phyloP scores from a whole-genome alignment of 164 flowering plant species.

The Berberis thunbergii region DNA sequence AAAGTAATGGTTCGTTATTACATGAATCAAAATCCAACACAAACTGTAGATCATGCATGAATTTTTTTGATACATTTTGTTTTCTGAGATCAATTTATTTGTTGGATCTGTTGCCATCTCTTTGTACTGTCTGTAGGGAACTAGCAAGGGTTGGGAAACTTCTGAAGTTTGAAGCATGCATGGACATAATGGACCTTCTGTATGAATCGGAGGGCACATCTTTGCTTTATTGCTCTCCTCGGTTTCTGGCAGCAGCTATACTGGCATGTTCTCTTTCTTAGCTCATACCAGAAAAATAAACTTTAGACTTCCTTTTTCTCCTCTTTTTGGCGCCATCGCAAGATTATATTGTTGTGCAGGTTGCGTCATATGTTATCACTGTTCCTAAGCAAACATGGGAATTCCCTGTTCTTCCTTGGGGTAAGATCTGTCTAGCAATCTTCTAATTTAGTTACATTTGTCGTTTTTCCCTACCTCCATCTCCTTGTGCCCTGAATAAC shows the following conservation, averaged over 20 bases:
- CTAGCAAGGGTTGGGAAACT: constrained; percentile 58
- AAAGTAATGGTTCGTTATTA: too few species aligned
- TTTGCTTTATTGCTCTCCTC: constrained; percentile 37
- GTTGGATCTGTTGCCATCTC: background rate
- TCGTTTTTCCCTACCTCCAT: too few species aligned
- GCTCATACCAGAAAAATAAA: background rate
- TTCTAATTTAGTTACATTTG: too few species aligned
- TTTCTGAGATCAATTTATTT: background rate
- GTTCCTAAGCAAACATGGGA: constrained; percentile 61
- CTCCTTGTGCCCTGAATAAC: too few species aligned
- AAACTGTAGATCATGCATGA: background rate
- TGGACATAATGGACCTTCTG: constrained; percentile 80
- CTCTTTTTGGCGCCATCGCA: background rate
- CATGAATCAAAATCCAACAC: too few species aligned
- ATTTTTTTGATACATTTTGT: background rate
- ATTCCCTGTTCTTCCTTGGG: constrained; percentile 79
- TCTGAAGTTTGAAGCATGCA: constrained; percentile 49
- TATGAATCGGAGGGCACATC: constrained; percentile 59
- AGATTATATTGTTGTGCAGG: constrained; percentile 26
- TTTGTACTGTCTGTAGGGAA: constrained; percentile 22
- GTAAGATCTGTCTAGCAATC: constrained; percentile 22
- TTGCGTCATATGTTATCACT: constrained; percentile 53
- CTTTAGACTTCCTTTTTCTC: background rate
- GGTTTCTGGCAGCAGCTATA: constrained; percentile 59
- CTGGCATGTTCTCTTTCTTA: constrained; percentile 30